Base-by-base conservation (phyloP, 352 stramenopile genomes). In the Globisporangium rhizosaccharum region DNA sequence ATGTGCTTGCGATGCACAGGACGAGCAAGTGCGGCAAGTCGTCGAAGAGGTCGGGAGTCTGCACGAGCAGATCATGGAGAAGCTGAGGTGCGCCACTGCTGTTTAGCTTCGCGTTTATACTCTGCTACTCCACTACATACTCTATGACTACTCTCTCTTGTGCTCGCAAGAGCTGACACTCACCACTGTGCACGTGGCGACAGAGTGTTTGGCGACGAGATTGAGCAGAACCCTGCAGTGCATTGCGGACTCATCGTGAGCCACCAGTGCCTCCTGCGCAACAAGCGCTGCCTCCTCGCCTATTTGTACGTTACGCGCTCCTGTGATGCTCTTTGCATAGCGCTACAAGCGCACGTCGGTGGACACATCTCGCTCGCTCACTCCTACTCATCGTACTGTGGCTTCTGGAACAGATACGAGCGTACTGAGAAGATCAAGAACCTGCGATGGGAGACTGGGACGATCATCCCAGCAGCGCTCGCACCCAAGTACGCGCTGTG, bases 361-460 rank as follows among this genome's bases (percentile, higher is more conserved):
- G 42, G 14, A 1, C 7, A 5, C 28, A 18, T 25, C 15, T 17
- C 15, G 14, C 15, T n/a, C 14, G 33, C 30, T 14, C 20, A 36
- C 23, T 23, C 23, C 23, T 23, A 23, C 23, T 0, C 23, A 23
- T 23, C 23, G 0, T 23, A 23, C 23, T 23, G 23, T 0, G 23
- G 28, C 28, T 33, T 5, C 33, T 39, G 1, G 33, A 12, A 8
- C 46, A 86, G 79, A 60, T 73, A 90, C 56, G 61, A 86, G 70
- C 80, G 88, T n/a, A 64, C 84, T 39, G 71, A 91, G 68, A 96
- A 96, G 57, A 89, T 96, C 65, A 92, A 94, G 65, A 82, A 88
- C 51, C 66, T 97, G 55, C 81, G 90, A 18, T 97, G 90, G 90
- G 86, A 97, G 61, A 93, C 85, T 1, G 90, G 90, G 52, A 91